Conservation (phyloP, 805 yeast species). For the Cyberlindnera samutprakarnensis region DNA sequence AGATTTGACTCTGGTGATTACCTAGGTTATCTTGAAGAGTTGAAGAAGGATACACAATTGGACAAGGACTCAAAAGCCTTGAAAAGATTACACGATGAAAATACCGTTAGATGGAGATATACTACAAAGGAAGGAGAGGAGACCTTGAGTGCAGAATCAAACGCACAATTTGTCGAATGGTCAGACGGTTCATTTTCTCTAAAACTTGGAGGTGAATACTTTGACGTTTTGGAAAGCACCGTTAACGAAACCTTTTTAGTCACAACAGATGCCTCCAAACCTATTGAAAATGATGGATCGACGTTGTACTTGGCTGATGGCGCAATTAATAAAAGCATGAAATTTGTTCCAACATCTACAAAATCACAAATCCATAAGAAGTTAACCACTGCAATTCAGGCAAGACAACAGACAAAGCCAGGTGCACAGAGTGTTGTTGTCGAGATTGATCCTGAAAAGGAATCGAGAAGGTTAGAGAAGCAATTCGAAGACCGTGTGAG, state of each 20-base stretch:
- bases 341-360: conserved; percentile 88
- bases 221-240: conserved; percentile 64
- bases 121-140: conserved; percentile 47
- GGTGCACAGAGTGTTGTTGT: conserved; percentile 34
- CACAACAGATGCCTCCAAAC: conserved; percentile 31
- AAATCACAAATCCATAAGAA: conserved; percentile 73
- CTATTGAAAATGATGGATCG: conserved; percentile 2
- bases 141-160: conserved; percentile 68
- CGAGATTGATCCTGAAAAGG: conserved; percentile 60
- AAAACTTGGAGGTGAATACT: conserved; percentile 80
- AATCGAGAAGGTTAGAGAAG: conserved; percentile 60
- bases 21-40: conserved; percentile 40
- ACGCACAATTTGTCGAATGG: conserved; percentile 89
- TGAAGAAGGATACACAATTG: conserved; percentile 31
- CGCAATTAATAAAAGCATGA: conserved; percentile 55
- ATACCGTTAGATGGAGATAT: conserved; percentile 92
- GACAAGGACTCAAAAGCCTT: conserved; percentile 45
- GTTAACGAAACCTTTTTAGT: conserved; percentile 67
- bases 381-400: conserved; percentile 60
- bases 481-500: conserved; percentile 56
- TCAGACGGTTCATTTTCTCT: conserved; percentile 84
- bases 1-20: conserved; percentile 78
- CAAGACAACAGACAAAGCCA: conserved; percentile 26
- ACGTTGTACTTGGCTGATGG: conserved; percentile 35
- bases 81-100: conserved; percentile 64